Base-by-base conservation (phyloP, 768 basidiomycete species). In the Lactifluus hygrophoroides region DNA sequence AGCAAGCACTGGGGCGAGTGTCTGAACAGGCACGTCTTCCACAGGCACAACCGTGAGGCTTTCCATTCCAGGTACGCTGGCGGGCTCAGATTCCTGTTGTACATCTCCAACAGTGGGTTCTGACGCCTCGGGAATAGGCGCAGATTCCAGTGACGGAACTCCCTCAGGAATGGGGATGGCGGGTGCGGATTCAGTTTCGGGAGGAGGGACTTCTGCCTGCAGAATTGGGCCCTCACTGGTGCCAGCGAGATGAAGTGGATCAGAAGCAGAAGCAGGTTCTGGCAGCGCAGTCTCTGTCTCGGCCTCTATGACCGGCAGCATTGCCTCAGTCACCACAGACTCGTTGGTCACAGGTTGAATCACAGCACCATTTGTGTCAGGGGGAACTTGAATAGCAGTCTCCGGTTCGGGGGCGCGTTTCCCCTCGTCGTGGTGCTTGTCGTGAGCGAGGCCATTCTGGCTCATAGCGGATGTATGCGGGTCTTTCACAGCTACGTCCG, bases 321-420 rank as follows among this genome's bases (percentile, higher is more conserved):
- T 21, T 59, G 19, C 19, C 27, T 50, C 67, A 34, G 66, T 25
- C 13, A 66, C 64, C 13, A 63, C 67, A 25, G 69, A 65, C 58
- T 72, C 70, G 50, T 69, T 71, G 19, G 68, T 68, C 51, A 60
- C 70, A 28, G 71, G 64, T 6, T 71, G 68, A 9, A 68, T 65
- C 16, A 57, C 53, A 16, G 62, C 62, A 16, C 47, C 42, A 8
- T 50, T n/a, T 10, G 13, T n/a, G 37, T 23, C 57, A 25, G 34
- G 38, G 2, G 50, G 45, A 23, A 27, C 28, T 17, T 37, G 37
- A 34, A 38, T 13, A 23, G 37, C 23, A 23, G 40, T 35, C 43
- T 56, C 42, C 13, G 37, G 34, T 5, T 47, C 45, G n/a, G 9
- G n/a, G 16, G 19, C 34, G 37, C 16, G 25, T 30, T 42, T 37